Evolutionary conservation across 2,329 filamentous ascomycete species (phyloP), one percentile per base, ranked within the genome.

Genomic region (Apiospora hydei): DNA sequence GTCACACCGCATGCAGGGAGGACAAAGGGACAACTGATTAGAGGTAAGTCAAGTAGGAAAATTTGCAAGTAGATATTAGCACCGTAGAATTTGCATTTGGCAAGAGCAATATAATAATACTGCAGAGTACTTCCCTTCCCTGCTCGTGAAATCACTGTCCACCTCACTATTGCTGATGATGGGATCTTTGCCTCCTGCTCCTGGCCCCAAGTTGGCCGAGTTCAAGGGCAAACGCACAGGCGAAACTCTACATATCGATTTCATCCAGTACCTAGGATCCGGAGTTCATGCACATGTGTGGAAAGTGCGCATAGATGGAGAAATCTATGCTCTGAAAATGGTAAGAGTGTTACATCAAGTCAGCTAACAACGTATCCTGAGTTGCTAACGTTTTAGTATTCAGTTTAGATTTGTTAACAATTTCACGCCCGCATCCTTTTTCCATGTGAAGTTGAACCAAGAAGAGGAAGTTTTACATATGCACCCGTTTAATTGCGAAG

Each of bases 271-370:
- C 14, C 1, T 73, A 3, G 72, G 70, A 0, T 51, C 2, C 67
- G 70, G 53, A 0, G 38, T 47, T 18, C 73, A 72, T 47, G 70
- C 61, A 1, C 41, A 71, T 47, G 70, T 73, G 1, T 74, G 73
- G 73, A 72, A 74, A 49, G 73, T 72, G 4, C 18, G 16, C 7
- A 74, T 72, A 26, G 47, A 72, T 30, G 30, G 30, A 1, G 10
- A 70, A 1, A 24, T 34, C 16, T 73, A 70, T 51, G 67, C 72
- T 4, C 26, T 73, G 69, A 74, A 73, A 44, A 72, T 74, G 49
- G 73, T 71, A 71, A n/a, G n/a, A n/a, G n/a, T n/a, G n/a, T n/a
- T n/a, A n/a, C n/a, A n/a, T n/a, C n/a, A n/a, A n/a, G n/a, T n/a
- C n/a, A n/a, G n/a, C n/a, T n/a, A n/a, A n/a, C n/a, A n/a, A n/a